Evolutionary conservation across 2,329 filamentous ascomycete genomes (phyloP), one percentile per base, ranked within the genome.

Genomic region (Beauveria sp.): DNA sequence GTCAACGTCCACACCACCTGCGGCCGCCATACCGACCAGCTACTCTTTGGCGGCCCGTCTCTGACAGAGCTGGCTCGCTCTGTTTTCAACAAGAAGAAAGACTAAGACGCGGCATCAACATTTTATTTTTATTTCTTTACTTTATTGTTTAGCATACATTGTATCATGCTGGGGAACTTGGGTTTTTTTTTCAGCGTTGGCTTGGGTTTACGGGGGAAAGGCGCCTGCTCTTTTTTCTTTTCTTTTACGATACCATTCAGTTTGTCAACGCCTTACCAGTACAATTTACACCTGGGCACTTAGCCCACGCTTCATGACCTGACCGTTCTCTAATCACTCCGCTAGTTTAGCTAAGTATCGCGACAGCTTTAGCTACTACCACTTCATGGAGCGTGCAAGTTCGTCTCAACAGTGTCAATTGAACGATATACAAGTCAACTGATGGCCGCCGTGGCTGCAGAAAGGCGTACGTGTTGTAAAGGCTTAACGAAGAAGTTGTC

Each of bases 1-100:
- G 75, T 78, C 65, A 84, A 84, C 63, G 75, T 79, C 47, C 77
- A 82, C 70, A 83, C 80, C 42, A 79, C 81, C 62, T 84, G 81
- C 63, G 81, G 81, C 16, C 75, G 81, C 16, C 81, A 84, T 69
- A 79, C 79, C 45, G 76, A 82, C 65, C 79, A 83, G 66, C 81
- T 77, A 62, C 71, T 84, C 16, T 80, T 84, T 63, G 73, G 79
- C 40, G 81, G 81, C 1, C 77, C 76, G 47, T 80, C 76, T 2
- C 67, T 81, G 24, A 69, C 73, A 8, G 77, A 78, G 50, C 68
- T 80, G 40, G 76, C 77, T 65, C 75, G 75, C 51, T 70, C 74
- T 18, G 66, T 80, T 52, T 74, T 76, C 47, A 75, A 72, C 67
- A 70, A 70, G 63, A 67, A 70, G 58, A 51, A 54, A 14, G 28